Base-by-base conservation (phyloP, 805 yeast genomes). In the Ogataea saltuana region DNA sequence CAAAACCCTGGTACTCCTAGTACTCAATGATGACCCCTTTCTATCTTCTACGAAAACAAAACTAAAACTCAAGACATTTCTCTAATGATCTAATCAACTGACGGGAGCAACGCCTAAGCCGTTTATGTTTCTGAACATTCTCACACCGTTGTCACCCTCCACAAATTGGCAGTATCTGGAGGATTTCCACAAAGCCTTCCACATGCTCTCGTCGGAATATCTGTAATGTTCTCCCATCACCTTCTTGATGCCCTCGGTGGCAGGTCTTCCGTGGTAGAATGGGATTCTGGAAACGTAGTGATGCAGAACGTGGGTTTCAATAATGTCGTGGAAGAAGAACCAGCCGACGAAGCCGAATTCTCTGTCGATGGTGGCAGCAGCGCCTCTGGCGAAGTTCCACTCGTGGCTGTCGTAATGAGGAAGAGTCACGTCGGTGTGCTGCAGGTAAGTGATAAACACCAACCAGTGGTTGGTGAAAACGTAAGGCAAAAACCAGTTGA, bases 381-480 rank as follows among this genome's bases (percentile, higher is more conserved):
- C 95, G 53, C 96, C 96, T 60, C 90, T 78, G 39, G 90, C 89
- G 63, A 85, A 85, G 55, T 76, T 86, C 96, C 96, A 87, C 64
- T 81, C 83, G 29, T 67, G 58, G 45, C 81, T 76, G 47, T 80
- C 82, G 69, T 87, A 87, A 65, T 87, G 95, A 22, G 96, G 90
- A 74, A 88, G 74, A 12, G 76, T 55, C 22, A 87, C 80, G 64
- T 85, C 91, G 13, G 93, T 77, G 69, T 87, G 96, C 66, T 87
- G 96, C 57, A 87, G 75, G 65, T 70, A 88, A 29, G 96, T 87
- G 64, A 87, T 85, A 67, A 85, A 85, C 33, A 88, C 95, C 52
- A 87, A 73, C 96, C 96, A 87, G 70, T 88, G 95, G 78, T 87
- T 87, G 52, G 84, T 88, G 68, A 82, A 82, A 41, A 85, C 53